Conservation (phyloP, 2,329 filamentous ascomycete species). For the Sclerotinia glacialis region DNA sequence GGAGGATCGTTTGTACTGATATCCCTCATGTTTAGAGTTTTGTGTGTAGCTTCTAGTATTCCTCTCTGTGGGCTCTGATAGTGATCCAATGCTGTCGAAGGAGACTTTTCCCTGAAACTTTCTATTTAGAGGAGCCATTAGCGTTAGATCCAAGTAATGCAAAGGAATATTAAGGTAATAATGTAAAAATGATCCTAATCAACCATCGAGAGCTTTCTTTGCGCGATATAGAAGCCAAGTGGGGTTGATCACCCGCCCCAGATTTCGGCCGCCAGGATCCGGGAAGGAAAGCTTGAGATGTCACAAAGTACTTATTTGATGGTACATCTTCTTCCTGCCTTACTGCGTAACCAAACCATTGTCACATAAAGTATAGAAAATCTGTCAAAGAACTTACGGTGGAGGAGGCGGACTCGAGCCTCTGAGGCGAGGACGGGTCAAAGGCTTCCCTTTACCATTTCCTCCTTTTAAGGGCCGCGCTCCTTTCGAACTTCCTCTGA, state of each 20-base stretch:
- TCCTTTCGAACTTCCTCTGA: constrained; percentile 29
- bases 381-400: constrained; percentile 34
- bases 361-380: background rate
- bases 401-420: constrained; percentile 39
- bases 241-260: constrained; percentile 23
- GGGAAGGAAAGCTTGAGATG: constrained; percentile 18
- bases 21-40: constrained; percentile 70
- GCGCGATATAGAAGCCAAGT: constrained; percentile 22
- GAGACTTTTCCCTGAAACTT: constrained; percentile 66
- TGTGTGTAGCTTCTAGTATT: constrained; percentile 62
- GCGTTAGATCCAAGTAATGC: background rate
- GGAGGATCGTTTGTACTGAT: constrained; percentile 63
- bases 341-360: background rate
- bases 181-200: background rate
- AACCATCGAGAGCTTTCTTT: constrained; percentile 7
- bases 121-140: constrained; percentile 37
- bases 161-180: background rate
- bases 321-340: background rate
- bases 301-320: constrained; percentile 6
- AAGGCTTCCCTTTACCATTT: constrained; percentile 37
- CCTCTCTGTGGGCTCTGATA: constrained; percentile 59
- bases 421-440: constrained; percentile 20
- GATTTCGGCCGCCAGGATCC: constrained; percentile 17
- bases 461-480: constrained; percentile 22
- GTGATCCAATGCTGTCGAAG: constrained; percentile 69